These are phyloP conservation scores for Intubia oerlemansii DNA, from an alignment of 2,329 filamentous ascomycete genomes.

Conservation along the genomic window DNA sequence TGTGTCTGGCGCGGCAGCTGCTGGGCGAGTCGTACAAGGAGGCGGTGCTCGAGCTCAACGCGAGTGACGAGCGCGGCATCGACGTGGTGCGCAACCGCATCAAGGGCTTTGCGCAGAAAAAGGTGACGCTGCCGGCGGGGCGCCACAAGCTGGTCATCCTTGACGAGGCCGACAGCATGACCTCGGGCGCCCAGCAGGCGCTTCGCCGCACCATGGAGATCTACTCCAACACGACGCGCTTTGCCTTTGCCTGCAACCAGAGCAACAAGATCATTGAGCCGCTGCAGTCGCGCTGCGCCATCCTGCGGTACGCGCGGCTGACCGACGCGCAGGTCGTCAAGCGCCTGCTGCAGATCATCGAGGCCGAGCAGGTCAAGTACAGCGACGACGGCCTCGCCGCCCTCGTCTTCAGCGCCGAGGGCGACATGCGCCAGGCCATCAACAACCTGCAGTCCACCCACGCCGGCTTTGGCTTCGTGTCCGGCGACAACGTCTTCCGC, in stretches of 20 bases:
- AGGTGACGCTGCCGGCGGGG: constrained; percentile 79
- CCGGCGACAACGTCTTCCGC: constrained; percentile 91
- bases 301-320: constrained; percentile 78
- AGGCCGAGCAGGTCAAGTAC: constrained; percentile 76
- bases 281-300: constrained; percentile 90
- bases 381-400: constrained; percentile 87
- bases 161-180: constrained; percentile 98
- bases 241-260: constrained; percentile 96
- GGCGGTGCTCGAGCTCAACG: constrained; percentile 88
- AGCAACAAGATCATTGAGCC: constrained; percentile 99
- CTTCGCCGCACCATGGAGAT: constrained; percentile 96
- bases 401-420: constrained; percentile 92
- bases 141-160: constrained; percentile 93
- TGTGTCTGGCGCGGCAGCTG: constrained; percentile 81
- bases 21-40: constrained; percentile 92
- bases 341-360: constrained; percentile 75
- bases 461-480: constrained; percentile 93
- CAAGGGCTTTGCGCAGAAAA: constrained; percentile 97
- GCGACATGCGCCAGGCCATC: constrained; percentile 97
- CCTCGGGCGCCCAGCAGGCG: constrained; percentile 85
- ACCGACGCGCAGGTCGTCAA: constrained; percentile 88
- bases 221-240: constrained; percentile 86
- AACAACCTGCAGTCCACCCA: constrained; percentile 91
- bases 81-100: constrained; percentile 94
- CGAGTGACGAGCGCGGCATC: constrained; percentile 88